phyloP scores from a whole-genome alignment of 73 alveolate species.

The Loxodes magnus region DNA sequence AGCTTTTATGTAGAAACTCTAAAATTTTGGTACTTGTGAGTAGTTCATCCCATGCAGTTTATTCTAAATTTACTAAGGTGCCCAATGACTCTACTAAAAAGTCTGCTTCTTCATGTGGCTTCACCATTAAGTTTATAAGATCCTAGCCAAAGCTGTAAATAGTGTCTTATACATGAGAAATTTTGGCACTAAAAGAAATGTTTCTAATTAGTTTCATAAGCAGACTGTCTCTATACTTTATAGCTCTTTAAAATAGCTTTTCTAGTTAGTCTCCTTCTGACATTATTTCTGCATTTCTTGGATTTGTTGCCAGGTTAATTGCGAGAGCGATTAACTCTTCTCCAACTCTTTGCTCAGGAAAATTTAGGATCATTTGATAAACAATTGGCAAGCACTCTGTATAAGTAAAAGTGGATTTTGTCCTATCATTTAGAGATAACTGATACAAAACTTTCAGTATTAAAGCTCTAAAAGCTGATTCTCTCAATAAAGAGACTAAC shows the following conservation, averaged over 20 bases:
- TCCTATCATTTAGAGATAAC: constrained; percentile 82
- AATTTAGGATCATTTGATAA: constrained; percentile 75
- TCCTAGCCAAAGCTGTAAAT: constrained; percentile 22
- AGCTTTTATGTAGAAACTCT: constrained; percentile 58
- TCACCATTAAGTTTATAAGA: constrained; percentile 24
- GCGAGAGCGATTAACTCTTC: constrained; percentile 90
- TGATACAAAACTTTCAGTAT: constrained; percentile 74
- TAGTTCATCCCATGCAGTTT: constrained; percentile 50
- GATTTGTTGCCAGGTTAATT: constrained; percentile 73
- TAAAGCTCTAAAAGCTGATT: constrained; percentile 83
- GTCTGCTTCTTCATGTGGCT: constrained; percentile 45
- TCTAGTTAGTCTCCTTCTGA: constrained; percentile 85
- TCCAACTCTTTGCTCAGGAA: constrained; percentile 94
- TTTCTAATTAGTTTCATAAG: constrained; percentile 80
- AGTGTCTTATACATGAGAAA: constrained; percentile 38
- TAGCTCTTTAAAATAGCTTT: constrained; percentile 80
- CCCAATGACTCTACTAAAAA: constrained; percentile 63
- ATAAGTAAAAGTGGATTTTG: constrained; percentile 85
- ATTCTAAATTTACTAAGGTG: constrained; percentile 45
- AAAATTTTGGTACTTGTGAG: constrained; percentile 37
- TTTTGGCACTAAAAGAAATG: constrained; percentile 54
- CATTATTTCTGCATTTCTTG: constrained; percentile 87
- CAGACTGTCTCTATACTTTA: constrained; percentile 73
- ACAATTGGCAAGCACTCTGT: constrained; percentile 89
- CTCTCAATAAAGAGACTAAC: constrained; percentile 72